Evolutionary conservation across 169 alveolate genomes (phyloP).

Genomic region (Plasmodium falciparum): DNA sequence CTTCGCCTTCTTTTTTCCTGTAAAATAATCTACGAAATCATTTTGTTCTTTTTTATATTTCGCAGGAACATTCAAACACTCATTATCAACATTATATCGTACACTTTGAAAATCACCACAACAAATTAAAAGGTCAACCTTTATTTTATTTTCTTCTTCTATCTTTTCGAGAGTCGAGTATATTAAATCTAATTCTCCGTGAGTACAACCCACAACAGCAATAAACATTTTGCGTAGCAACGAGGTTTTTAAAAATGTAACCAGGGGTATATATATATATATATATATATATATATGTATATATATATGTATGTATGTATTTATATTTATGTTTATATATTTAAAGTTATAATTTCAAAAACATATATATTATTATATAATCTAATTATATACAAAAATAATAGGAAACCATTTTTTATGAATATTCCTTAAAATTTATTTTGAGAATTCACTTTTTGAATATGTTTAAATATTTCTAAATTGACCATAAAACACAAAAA

Average conservation of each 20-base stretch:
- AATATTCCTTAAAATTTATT: no score
- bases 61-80: slow-evolving; percentile 92
- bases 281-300: neutral
- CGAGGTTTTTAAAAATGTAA: no score
- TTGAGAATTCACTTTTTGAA: no score
- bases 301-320: neutral
- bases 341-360: no score
- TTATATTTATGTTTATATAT: no score
- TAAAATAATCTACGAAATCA: slow-evolving; percentile 93
- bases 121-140: slow-evolving; percentile 94
- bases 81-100: slow-evolving; percentile 92
- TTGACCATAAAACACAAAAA: no score
- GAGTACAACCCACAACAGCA: slow-evolving; percentile 97
- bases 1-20: slow-evolving; percentile 92
- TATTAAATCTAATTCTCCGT: slow-evolving; percentile 94
- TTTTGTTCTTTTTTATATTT: slow-evolving; percentile 92
- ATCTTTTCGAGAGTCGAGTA: slow-evolving; percentile 85
- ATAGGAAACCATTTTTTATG: no score
- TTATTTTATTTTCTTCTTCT: slow-evolving; percentile 87
- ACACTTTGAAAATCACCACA: slow-evolving; percentile 98
- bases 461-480: no score
- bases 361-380: no score
- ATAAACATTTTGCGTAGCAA: slow-evolving; percentile 81
- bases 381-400: no score
- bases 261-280: neutral